A percentile compares a stretch with the other conserved stretches of the same genome.
phyloP scores from a whole-genome alignment of 495 filamentous ascomycete species.

The Penicillium cinerascens region DNA sequence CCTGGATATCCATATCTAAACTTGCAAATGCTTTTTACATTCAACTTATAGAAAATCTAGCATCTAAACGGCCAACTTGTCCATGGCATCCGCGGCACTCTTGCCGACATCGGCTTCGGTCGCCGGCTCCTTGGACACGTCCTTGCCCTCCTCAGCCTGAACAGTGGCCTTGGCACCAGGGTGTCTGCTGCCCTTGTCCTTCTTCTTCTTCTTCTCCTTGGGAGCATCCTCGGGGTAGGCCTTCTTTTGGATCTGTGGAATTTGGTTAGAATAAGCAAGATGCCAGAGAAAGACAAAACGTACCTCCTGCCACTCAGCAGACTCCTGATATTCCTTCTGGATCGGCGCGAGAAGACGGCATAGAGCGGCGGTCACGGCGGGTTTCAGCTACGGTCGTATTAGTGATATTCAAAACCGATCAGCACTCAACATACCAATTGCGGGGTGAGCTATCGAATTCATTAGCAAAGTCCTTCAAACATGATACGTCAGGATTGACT shows the following conservation, averaged over 20 bases:
- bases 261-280: background rate
- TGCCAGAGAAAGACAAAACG: no score
- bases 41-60: background rate
- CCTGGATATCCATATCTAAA: background rate
- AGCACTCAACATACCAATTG: background rate
- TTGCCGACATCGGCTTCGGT: background rate
- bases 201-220: constrained; percentile 75
- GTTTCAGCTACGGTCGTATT: constrained; percentile 59
- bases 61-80: background rate
- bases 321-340: constrained; percentile 62
- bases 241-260: constrained; percentile 52
- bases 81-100: background rate
- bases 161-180: constrained; percentile 44
- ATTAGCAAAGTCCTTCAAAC: constrained; percentile 53
- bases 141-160: background rate
- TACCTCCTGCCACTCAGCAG: constrained; percentile 70
- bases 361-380: constrained; percentile 67
- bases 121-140: background rate
- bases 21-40: background rate
- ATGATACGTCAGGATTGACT: constrained; percentile 22
- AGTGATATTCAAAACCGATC: constrained; percentile 5
- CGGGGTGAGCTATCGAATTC: constrained; percentile 43
- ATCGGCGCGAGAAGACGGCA: constrained; percentile 71
- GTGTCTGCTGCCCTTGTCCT: constrained; percentile 73
- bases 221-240: constrained; percentile 71